Conservation (phyloP, 2,329 filamentous ascomycete species). For the Aspergillus bombycis region DNA sequence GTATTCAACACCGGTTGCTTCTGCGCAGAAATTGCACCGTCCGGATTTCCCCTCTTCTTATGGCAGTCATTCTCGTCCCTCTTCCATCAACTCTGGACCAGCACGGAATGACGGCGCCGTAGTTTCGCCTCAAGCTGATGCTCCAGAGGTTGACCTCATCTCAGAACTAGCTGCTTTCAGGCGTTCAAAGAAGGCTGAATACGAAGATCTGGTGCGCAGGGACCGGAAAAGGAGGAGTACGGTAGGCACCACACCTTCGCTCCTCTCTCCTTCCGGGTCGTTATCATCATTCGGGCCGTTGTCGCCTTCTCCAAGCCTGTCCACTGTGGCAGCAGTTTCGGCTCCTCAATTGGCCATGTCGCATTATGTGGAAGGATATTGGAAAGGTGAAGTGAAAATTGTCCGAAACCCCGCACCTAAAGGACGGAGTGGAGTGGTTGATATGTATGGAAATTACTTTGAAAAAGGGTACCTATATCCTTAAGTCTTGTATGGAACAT, state of each 20-base stretch:
- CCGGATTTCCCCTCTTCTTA: conserved; percentile 10
- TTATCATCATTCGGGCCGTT: conserved; percentile 11
- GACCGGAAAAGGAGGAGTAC: conserved; percentile 29
- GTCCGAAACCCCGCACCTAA: conserved; percentile 50
- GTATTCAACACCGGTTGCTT: conserved; percentile 17
- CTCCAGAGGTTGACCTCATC: conserved; percentile 53
- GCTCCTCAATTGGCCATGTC: conserved; percentile 32
- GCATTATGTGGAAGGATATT: conserved; percentile 58
- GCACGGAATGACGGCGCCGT: neutral
- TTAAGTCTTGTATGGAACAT: conserved; percentile 28
- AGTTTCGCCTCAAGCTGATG: conserved; percentile 10
- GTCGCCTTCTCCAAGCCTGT: conserved; percentile 21
- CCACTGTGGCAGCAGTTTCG: conserved; percentile 12
- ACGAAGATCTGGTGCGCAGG: conserved; percentile 40
- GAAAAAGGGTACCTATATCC: conserved; percentile 57
- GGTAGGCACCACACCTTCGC: conserved; percentile 26
- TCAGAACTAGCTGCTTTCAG: conserved; percentile 58
- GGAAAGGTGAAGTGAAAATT: conserved; percentile 62
- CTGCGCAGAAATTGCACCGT: conserved; percentile 15
- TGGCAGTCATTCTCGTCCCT: neutral
- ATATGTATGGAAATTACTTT: conserved; percentile 58
- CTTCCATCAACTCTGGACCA: conserved; percentile 5
- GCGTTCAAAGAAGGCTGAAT: conserved; percentile 54
- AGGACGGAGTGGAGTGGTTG: conserved; percentile 49
- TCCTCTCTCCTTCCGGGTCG: conserved; percentile 14